phyloP scores from a whole-genome alignment of 306 rosid species.

The Cicer cuneatum region DNA sequence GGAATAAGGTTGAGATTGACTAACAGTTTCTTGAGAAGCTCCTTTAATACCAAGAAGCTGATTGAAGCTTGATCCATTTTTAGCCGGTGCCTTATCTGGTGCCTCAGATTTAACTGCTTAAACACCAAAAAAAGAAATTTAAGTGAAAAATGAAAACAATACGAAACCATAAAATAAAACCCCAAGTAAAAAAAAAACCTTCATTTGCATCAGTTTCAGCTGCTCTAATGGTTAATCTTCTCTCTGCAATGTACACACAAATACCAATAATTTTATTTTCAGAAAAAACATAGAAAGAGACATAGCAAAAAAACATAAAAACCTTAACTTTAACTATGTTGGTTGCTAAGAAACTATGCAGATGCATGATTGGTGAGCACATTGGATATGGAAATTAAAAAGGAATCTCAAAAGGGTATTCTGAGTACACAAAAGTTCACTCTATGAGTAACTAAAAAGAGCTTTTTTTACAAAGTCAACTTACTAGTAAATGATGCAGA shows the following conservation, averaged over 20 bases:
- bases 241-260: slow-evolving; percentile 42
- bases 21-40: slow-evolving; percentile 59
- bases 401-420: slow-evolving; percentile 41
- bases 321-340: slow-evolving; percentile 16
- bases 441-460: slow-evolving; percentile 36
- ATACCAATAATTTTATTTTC: slow-evolving; percentile 30
- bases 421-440: neutral
- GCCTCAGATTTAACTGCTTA: slow-evolving; percentile 44
- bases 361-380: slow-evolving; percentile 29
- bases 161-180: slow-evolving; percentile 24
- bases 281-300: neutral
- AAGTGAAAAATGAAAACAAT: slow-evolving; percentile 22
- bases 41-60: slow-evolving; percentile 67
- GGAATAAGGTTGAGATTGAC: slow-evolving; percentile 21
- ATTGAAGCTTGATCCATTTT: slow-evolving; percentile 57
- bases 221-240: slow-evolving; percentile 50
- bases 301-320: slow-evolving; percentile 4
- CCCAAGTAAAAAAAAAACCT: slow-evolving; percentile 38
- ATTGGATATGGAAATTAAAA: slow-evolving; percentile 24
- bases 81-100: slow-evolving; percentile 44
- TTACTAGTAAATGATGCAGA: slow-evolving; percentile 43
- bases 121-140: neutral
- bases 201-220: slow-evolving; percentile 52
- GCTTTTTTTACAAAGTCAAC: slow-evolving; percentile 34
- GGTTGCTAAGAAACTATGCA: slow-evolving; percentile 32